These are phyloP conservation scores for Tolypocladium guangdongense DNA, from an alignment of 2,329 filamentous ascomycete genomes.

Conservation along the genomic window DNA sequence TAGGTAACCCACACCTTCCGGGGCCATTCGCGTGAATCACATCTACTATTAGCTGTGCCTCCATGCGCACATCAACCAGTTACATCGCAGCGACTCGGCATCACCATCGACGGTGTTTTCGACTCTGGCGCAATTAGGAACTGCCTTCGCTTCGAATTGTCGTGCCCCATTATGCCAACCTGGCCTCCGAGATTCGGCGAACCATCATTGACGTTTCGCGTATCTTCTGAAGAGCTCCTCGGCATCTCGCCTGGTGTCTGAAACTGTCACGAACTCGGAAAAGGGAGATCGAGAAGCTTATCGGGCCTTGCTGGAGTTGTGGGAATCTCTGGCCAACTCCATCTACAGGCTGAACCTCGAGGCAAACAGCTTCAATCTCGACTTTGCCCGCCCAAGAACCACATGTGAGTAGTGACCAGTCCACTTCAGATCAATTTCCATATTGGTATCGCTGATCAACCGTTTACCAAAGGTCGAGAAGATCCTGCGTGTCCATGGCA, in stretches of 20 bases:
- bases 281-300: neutral
- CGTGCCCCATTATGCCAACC: neutral
- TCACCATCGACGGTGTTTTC: neutral
- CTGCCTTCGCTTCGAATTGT: neutral
- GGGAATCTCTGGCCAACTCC: neutral
- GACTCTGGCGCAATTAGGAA: neutral
- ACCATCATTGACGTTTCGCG: neutral
- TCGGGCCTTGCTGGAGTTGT: neutral
- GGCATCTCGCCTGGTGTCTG: neutral
- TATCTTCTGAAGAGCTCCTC: neutral
- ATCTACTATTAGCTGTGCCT: neutral
- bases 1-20: neutral
- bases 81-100: neutral
- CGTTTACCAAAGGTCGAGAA: constrained; percentile 29
- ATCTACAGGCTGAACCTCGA: neutral
- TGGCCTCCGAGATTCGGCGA: neutral
- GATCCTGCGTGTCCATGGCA: constrained; percentile 32
- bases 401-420: neutral
- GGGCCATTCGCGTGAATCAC: neutral
- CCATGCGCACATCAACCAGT: neutral
- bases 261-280: neutral
- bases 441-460: neutral
- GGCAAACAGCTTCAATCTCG: neutral
- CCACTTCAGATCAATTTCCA: neutral
- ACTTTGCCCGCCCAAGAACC: neutral